phyloP scores from a whole-genome alignment of 176 grass and related monocot genomes.

The Miscanthus lutarioriparius region DNA sequence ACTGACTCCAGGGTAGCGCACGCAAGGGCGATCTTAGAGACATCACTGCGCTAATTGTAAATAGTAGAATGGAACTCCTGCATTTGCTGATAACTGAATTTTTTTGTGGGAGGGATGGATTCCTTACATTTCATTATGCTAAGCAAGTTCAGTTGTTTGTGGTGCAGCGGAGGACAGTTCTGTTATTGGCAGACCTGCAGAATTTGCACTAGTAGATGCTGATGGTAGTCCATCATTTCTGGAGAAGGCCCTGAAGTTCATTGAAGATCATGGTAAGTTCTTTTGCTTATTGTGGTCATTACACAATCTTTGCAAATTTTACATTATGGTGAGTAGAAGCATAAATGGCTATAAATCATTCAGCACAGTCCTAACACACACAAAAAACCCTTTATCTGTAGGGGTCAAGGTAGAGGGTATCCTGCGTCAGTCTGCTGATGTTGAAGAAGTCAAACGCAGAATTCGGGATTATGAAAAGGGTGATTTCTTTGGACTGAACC shows the following conservation, averaged over 20 bases:
- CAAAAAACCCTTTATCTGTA: constrained; percentile 32
- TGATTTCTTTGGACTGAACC: constrained; percentile 39
- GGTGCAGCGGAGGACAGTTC: constrained; percentile 67
- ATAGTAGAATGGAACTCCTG: constrained; percentile 15
- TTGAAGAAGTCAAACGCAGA: constrained; percentile 98
- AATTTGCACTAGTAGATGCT: constrained; percentile 76
- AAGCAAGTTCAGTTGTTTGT: constrained; percentile 33
- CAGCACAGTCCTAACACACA: not conserved
- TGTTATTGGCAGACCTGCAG: constrained; percentile 66
- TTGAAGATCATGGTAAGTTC: constrained; percentile 84
- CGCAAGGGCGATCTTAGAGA: not conserved
- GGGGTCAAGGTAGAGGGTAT: constrained; percentile 97
- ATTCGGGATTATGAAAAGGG: constrained; percentile 92
- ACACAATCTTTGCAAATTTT: not conserved
- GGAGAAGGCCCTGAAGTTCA: constrained; percentile 92
- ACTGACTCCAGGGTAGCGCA: not conserved
- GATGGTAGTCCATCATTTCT: constrained; percentile 90
- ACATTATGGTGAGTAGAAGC: not conserved
- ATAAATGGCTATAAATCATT: not conserved
- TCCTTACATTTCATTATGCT: constrained; percentile 25
- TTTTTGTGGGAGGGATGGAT: not conserved
- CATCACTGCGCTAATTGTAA: not conserved
- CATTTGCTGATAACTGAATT: not conserved
- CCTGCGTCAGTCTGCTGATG: constrained; percentile 96
- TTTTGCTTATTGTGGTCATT: constrained; percentile 25